Percentiles rank a stretch among this genome's conserved stretches.
Conservation (phyloP, 1,284 basidiomycete species). For the Moesziomyces sp. region DNA sequence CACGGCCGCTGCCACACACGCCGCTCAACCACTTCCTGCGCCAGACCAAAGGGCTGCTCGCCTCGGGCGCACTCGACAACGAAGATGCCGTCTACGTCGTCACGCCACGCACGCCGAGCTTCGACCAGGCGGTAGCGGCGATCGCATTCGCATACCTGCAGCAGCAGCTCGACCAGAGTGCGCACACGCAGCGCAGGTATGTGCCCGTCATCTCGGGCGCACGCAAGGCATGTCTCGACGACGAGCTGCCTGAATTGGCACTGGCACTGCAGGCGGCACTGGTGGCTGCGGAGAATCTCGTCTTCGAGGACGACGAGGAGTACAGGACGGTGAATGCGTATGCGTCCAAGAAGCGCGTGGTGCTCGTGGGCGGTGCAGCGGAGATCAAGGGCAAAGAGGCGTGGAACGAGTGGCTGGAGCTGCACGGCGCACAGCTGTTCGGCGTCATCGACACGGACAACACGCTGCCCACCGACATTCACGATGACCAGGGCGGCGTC, state of each 20-base stretch:
- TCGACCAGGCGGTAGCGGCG: conserved; percentile 39
- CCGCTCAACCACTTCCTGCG: conserved; percentile 44
- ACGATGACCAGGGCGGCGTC: conserved; percentile 20
- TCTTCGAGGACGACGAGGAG: conserved; percentile 42
- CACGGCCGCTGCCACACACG: conserved; percentile 36
- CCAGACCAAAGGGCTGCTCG: conserved; percentile 36
- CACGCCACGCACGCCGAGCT: conserved; percentile 18
- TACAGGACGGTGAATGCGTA: conserved; percentile 39
- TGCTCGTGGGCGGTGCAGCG: conserved; percentile 28
- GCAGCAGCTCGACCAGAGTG: conserved; percentile 16
- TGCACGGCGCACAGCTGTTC: conserved; percentile 41
- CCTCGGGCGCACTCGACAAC: conserved; percentile 38
- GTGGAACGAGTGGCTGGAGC: conserved; percentile 37
- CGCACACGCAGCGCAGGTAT: conserved; percentile 34
- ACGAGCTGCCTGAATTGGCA: conserved; percentile 13
- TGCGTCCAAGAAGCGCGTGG: conserved; percentile 33
- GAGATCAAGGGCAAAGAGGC: conserved; percentile 16
- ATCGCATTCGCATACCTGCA: conserved; percentile 31
- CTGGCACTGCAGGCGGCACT: conserved; percentile 39
- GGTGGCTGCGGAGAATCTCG: conserved; percentile 26
- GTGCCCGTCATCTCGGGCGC: conserved; percentile 30
- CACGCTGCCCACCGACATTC: conserved; percentile 26
- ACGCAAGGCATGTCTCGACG: conserved; percentile 5
- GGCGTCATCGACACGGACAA: conserved; percentile 40
- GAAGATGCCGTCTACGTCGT: conserved; percentile 45